Evolutionary conservation across 2,329 filamentous ascomycete genomes (phyloP).

Genomic region (Coniochaeta ligniaria): DNA sequence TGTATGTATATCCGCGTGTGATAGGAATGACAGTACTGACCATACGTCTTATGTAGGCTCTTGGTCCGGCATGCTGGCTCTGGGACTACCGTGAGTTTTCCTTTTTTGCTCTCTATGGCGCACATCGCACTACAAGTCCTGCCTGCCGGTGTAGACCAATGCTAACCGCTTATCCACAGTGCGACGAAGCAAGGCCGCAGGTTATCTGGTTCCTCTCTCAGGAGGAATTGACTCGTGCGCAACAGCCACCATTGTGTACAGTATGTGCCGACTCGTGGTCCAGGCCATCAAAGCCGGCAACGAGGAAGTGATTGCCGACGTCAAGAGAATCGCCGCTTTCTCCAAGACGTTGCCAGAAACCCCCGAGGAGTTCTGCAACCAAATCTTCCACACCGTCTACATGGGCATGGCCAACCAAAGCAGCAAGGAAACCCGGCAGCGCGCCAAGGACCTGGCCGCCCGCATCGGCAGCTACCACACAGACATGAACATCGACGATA

Average conservation of each 20-base stretch:
- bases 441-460: slow-evolving; percentile 53
- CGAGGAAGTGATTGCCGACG: slow-evolving; percentile 26
- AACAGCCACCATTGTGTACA: slow-evolving; percentile 31
- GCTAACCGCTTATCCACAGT: no score
- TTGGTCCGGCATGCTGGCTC: slow-evolving; percentile 47
- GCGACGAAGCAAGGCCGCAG: slow-evolving; percentile 24
- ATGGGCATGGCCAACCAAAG: slow-evolving; percentile 62
- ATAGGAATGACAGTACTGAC: no score
- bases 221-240: slow-evolving; percentile 54
- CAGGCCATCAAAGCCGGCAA: slow-evolving; percentile 39
- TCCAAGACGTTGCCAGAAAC: slow-evolving; percentile 37
- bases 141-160: no score
- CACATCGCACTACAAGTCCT: no score
- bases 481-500: slow-evolving; percentile 66
- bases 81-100: slow-evolving; percentile 32
- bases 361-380: slow-evolving; percentile 51
- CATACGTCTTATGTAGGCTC: slow-evolving; percentile 19
- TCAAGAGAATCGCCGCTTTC: slow-evolving; percentile 26
- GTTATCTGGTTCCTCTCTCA: slow-evolving; percentile 48
- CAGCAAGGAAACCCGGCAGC: slow-evolving; percentile 56
- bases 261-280: slow-evolving; percentile 50
- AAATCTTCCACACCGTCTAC: slow-evolving; percentile 47
- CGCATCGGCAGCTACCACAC: slow-evolving; percentile 66
- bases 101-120: no score
- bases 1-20: not conserved